These are phyloP conservation scores for Ensete ventricosum DNA, from an alignment of 176 grass and related monocot genomes.

Conservation along the genomic window DNA sequence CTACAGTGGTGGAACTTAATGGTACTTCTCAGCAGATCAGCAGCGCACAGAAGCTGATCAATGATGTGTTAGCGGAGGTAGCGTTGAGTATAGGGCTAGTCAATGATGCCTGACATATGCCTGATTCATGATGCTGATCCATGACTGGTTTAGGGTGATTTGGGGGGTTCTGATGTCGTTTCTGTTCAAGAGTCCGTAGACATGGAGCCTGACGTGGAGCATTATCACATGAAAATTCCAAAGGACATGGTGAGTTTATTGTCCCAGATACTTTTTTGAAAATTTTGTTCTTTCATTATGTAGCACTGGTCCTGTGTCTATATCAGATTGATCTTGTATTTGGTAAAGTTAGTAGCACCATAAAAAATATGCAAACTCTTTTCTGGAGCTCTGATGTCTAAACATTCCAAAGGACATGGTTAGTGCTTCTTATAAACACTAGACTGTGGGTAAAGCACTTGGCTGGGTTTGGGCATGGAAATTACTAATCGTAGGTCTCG, in stretches of 20 bases:
- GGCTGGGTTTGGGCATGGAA: too few relatives aligned
- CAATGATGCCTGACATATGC: too few relatives aligned
- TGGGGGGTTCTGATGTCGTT: constrained; percentile 44
- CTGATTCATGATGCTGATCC: too few relatives aligned
- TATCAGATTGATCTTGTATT: constrained; percentile 82
- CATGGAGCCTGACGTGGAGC: constrained; percentile 51
- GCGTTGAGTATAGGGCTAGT: not conserved
- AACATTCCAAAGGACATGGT: too few relatives aligned
- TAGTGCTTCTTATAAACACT: too few relatives aligned
- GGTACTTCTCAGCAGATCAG: constrained; percentile 84
- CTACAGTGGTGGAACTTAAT: constrained; percentile 61
- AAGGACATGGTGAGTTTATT: constrained; percentile 65
- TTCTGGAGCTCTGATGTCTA: constrained; percentile 75
- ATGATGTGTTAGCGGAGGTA: constrained; percentile 79
- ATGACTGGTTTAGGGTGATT: constrained; percentile 48
- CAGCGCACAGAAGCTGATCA: constrained; percentile 75
- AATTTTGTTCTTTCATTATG: too few relatives aligned
- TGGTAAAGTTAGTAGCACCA: constrained; percentile 87
- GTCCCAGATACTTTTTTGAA: not conserved
- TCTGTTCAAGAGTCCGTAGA: constrained; percentile 26
- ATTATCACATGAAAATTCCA: constrained; percentile 77
- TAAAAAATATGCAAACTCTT: constrained; percentile 86
- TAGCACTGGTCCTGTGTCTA: not conserved
- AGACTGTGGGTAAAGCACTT: too few relatives aligned
- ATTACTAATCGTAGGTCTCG: too few relatives aligned